Evolutionary conservation across 2,329 filamentous ascomycete species (phyloP).

Genomic region (Penicillium sp.): DNA sequence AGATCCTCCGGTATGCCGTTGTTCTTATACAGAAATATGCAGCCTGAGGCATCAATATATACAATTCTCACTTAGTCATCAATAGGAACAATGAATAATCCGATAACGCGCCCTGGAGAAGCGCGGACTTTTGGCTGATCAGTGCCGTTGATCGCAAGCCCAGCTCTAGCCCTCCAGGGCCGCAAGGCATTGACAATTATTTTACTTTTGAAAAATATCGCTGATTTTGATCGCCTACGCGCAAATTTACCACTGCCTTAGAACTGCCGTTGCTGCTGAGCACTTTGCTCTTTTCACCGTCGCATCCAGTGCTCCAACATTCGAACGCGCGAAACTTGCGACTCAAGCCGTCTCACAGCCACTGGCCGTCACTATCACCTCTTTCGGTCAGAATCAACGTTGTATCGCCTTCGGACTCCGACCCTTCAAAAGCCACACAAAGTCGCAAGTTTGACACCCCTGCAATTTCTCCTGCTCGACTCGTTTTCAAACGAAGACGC

Average conservation of each 20-base stretch:
- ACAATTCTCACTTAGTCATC: neutral
- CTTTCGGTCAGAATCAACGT: neutral
- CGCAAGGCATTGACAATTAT: conserved; percentile 22
- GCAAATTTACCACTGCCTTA: neutral
- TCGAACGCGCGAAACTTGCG: conserved; percentile 19
- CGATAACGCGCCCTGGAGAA: conserved; percentile 32
- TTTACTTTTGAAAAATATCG: conserved; percentile 11
- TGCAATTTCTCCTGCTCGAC: neutral
- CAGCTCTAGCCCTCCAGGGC: conserved; percentile 23
- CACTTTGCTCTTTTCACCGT: conserved; percentile 1
- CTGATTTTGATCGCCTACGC: neutral
- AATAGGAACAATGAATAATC: conserved; percentile 13
- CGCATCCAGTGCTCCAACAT: conserved; percentile 15
- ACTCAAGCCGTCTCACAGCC: neutral
- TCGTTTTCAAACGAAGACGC: neutral
- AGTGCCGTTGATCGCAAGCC: conserved; percentile 25
- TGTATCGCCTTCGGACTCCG: neutral
- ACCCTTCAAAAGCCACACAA: neutral
- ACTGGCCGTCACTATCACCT: neutral
- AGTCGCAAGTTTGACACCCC: neutral
- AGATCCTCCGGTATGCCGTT: neutral
- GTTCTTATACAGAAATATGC: no score
- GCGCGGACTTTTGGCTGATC: conserved; percentile 32
- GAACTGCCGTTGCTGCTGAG: neutral
- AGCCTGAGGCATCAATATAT: conserved; percentile 1